Conservation (phyloP, 805 yeast species). For the Metschnikowia peoriensis region DNA sequence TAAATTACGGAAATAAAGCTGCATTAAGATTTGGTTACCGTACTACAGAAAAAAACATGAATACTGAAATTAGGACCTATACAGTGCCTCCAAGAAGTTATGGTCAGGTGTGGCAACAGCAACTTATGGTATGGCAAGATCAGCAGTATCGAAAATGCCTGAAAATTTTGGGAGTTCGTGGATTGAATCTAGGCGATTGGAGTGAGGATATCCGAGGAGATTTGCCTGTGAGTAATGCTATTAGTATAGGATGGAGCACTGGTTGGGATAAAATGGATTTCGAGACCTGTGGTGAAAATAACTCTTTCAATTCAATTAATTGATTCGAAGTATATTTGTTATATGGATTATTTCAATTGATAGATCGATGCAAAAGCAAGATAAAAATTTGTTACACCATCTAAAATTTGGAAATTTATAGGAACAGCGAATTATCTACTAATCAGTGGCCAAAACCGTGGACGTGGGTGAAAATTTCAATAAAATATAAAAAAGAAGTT, state of each 20-base stretch:
- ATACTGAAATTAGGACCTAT: not conserved
- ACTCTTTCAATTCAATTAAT: not conserved
- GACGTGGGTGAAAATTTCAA: too few species aligned
- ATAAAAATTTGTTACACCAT: too few species aligned
- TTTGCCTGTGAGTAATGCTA: conserved; percentile 2
- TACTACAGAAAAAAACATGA: not conserved
- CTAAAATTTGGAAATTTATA: too few species aligned
- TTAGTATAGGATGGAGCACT: conserved; percentile 4
- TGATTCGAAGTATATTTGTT: too few species aligned
- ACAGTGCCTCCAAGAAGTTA: conserved; percentile 1
- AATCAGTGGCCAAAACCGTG: too few species aligned
- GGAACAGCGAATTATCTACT: too few species aligned
- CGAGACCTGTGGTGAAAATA: not conserved
- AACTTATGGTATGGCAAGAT: conserved; percentile 6
- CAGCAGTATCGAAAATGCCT: conserved; percentile 3
- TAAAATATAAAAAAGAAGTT: too few species aligned
- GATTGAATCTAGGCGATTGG: not conserved
- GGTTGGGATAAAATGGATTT: conserved; percentile 3
- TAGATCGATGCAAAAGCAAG: not conserved
- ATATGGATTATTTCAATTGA: not conserved
- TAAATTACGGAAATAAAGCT: not conserved
- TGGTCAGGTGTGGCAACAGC: conserved; percentile 9
- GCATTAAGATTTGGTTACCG: not conserved
- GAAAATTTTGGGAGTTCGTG: not conserved
- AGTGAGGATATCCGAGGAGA: not conserved